A percentile compares a stretch with the other conserved stretches of the same genome.
Conservation (phyloP, 2,329 filamentous ascomycete species). For the Xylaria multiplex region DNA sequence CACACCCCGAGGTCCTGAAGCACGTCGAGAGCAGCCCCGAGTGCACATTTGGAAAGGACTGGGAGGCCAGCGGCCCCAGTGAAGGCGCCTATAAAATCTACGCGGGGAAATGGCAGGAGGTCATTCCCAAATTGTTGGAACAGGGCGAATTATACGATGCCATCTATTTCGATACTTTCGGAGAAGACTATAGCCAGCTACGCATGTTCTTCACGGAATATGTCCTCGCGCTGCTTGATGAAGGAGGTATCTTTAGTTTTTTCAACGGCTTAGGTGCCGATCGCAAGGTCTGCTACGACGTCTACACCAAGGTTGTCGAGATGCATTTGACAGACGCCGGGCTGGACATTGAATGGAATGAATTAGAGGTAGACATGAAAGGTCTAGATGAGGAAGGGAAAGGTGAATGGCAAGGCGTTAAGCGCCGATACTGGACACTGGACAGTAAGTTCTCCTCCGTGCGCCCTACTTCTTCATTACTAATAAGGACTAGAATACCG, state of each 20-base stretch:
- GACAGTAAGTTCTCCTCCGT: constrained; percentile 63
- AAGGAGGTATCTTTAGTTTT: constrained; percentile 81
- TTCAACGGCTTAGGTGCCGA: constrained; percentile 94
- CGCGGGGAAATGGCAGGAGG: constrained; percentile 82
- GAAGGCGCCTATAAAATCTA: constrained; percentile 78
- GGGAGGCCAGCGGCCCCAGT: constrained; percentile 65
- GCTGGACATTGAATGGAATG: constrained; percentile 87
- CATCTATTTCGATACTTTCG: constrained; percentile 98
- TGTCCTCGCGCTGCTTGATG: constrained; percentile 80
- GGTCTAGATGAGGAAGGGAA: constrained; percentile 71
- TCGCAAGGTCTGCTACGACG: constrained; percentile 91
- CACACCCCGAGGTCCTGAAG: constrained; percentile 79
- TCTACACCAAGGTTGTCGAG: constrained; percentile 91
- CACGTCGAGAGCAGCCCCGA: constrained; percentile 61
- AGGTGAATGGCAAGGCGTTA: constrained; percentile 88
- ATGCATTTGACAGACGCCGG: constrained; percentile 90
- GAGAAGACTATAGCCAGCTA: constrained; percentile 88
- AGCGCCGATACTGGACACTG: constrained; percentile 89
- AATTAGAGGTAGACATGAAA: constrained; percentile 75
- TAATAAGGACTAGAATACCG: constrained; percentile 67
- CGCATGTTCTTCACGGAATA: constrained; percentile 88
- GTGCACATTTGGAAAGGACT: constrained; percentile 63
- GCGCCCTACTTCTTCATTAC: constrained; percentile 15
- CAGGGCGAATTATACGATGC: constrained; percentile 80
- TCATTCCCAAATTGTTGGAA: constrained; percentile 74